phyloP scores from a whole-genome alignment of 1,284 basidiomycete species.

The Sphaerobolus stellatus region DNA sequence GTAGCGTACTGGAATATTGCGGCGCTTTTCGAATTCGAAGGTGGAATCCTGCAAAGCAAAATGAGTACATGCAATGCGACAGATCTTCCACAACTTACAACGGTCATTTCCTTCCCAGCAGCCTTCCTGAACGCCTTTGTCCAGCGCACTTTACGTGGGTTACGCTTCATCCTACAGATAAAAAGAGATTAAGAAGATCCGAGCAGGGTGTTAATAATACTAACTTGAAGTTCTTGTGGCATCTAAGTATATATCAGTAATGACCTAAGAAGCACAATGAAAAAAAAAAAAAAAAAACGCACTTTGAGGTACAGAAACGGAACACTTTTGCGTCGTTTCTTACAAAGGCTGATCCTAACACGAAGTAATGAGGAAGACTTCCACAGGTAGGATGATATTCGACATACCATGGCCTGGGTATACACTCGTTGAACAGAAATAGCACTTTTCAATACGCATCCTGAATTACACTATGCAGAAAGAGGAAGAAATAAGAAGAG shows the following conservation, averaged over 20 bases:
- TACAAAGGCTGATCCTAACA: conserved; percentile 84
- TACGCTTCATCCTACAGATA: conserved; percentile 90
- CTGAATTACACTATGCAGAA: neutral
- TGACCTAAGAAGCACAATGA: conserved; percentile 18
- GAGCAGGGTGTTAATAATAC: conserved; percentile 19
- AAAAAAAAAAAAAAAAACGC: conserved; percentile 26
- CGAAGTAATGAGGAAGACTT: neutral
- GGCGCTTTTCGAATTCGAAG: conserved; percentile 98
- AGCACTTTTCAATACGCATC: conserved; percentile 89
- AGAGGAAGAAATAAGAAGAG: no score
- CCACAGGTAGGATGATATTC: neutral
- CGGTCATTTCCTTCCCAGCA: conserved; percentile 99
- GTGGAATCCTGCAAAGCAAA: conserved; percentile 80
- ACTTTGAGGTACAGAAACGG: conserved; percentile 97
- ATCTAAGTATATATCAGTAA: conserved; percentile 56
- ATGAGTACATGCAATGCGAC: neutral
- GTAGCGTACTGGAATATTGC: conserved; percentile 97
- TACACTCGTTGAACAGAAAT: conserved; percentile 90
- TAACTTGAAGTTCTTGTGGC: conserved; percentile 98
- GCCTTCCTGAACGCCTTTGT: conserved; percentile 99
- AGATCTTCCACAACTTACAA: conserved; percentile 59
- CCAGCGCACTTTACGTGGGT: conserved; percentile 99
- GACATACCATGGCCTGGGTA: conserved; percentile 88
- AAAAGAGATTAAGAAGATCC: conserved; percentile 5
- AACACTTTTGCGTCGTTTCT: conserved; percentile 97